Conservation (phyloP, 106 monocot genomes). For the Posidonia australis region DNA sequence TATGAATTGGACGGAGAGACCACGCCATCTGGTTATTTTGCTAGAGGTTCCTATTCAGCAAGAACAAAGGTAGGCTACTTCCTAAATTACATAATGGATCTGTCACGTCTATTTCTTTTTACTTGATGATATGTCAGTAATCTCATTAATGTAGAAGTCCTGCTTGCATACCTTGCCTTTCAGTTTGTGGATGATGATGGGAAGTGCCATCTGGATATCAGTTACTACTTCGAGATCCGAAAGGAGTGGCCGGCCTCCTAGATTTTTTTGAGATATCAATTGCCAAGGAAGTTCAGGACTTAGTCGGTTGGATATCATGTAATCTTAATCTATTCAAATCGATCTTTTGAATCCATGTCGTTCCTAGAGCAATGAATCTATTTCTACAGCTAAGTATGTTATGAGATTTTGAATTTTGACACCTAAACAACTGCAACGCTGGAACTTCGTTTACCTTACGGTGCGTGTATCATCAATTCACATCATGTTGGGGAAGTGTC, state of each 20-base stretch:
- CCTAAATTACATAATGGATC: not conserved
- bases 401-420: too few relatives aligned
- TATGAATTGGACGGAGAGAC: slow-evolving; percentile 81
- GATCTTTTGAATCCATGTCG: too few relatives aligned
- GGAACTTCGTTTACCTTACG: too few relatives aligned
- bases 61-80: slow-evolving; percentile 59
- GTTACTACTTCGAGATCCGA: slow-evolving; percentile 23
- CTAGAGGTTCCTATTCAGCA: slow-evolving; percentile 71
- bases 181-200: slow-evolving; percentile 29
- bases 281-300: too few relatives aligned
- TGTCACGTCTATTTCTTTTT: not conserved
- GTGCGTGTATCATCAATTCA: too few relatives aligned
- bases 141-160: not conserved
- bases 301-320: too few relatives aligned
- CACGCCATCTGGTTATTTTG: slow-evolving; percentile 78
- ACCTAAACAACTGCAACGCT: too few relatives aligned
- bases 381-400: too few relatives aligned
- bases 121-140: not conserved
- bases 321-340: too few relatives aligned
- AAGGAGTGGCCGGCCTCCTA: slow-evolving; percentile 22
- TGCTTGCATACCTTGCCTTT: not conserved
- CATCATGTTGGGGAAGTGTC: too few relatives aligned
- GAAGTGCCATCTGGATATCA: slow-evolving; percentile 19
- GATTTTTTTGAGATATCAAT: too few relatives aligned
- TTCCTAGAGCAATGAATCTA: too few relatives aligned